A percentile compares a stretch with the other conserved stretches of the same genome.
Evolutionary conservation across 129 eudicot genomes (phyloP).

Genomic region (Artemisia annua): DNA sequence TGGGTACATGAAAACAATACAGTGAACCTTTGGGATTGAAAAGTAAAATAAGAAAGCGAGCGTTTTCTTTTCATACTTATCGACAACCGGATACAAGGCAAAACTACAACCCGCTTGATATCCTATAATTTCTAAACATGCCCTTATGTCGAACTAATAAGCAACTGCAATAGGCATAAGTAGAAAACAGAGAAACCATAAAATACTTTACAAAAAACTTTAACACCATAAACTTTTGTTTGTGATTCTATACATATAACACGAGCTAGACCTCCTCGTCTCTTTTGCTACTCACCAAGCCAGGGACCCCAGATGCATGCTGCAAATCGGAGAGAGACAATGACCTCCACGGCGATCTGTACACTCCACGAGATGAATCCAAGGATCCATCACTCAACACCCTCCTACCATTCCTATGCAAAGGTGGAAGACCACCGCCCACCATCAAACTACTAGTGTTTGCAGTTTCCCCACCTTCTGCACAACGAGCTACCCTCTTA

Average conservation of each 20-base stretch:
- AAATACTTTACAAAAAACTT: constrained; percentile 20
- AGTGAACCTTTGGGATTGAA: constrained; percentile 8
- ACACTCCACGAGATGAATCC: constrained; percentile 40
- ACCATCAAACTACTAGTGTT: constrained; percentile 27
- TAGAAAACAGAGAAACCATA: constrained; percentile 16
- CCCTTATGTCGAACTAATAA: constrained; percentile 23
- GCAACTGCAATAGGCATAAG: constrained; percentile 29
- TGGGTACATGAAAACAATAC: neutral
- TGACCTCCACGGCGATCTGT: constrained; percentile 62
- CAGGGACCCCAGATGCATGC: constrained; percentile 40
- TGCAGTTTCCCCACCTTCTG: constrained; percentile 31
- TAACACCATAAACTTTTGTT: constrained; percentile 41
- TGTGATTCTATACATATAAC: constrained; percentile 29
- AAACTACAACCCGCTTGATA: constrained; percentile 25
- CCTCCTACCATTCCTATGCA: constrained; percentile 51
- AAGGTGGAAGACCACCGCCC: constrained; percentile 49
- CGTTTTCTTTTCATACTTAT: constrained; percentile 25
- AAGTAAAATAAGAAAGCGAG: neutral
- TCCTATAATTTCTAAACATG: constrained; percentile 34
- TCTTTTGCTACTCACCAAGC: constrained; percentile 31
- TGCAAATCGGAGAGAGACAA: constrained; percentile 81
- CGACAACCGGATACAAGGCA: constrained; percentile 25
- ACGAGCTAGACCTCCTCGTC: constrained; percentile 26
- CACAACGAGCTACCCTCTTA: constrained; percentile 48
- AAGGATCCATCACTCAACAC: constrained; percentile 29